phyloP scores from a whole-genome alignment of 1,139 yeast genomes.

The Protomyces lactucae-debilis region DNA sequence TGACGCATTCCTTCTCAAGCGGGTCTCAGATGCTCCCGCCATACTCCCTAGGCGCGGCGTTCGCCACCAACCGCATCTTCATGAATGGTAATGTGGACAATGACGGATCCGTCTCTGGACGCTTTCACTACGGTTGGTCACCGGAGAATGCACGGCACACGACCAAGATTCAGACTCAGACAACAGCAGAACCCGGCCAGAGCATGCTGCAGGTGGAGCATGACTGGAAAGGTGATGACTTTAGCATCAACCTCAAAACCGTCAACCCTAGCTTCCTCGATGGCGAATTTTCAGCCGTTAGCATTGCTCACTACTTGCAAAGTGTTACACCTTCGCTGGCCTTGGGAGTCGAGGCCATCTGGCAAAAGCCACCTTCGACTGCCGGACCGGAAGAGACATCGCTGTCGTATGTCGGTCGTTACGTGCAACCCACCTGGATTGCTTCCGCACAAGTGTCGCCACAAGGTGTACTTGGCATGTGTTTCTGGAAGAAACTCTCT shows the following conservation, averaged over 20 bases:
- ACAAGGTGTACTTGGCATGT: constrained; percentile 55
- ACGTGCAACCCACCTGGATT: constrained; percentile 82
- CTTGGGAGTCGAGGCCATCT: constrained; percentile 88
- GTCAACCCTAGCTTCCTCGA: constrained; percentile 78
- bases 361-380: constrained; percentile 65
- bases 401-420: constrained; percentile 85
- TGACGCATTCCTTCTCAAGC: constrained; percentile 85
- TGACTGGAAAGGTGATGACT: constrained; percentile 86
- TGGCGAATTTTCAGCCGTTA: constrained; percentile 74
- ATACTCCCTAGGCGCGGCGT: constrained; percentile 85
- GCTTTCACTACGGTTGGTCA: constrained; percentile 84
- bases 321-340: constrained; percentile 77
- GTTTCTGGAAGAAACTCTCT: constrained; percentile 90
- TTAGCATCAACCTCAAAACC: constrained; percentile 80
- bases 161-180: constrained; percentile 82
- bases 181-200: constrained; percentile 60
- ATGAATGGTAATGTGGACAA: constrained; percentile 30
- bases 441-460: constrained; percentile 69
- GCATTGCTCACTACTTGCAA: constrained; percentile 86
- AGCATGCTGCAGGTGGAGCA: constrained; percentile 97
- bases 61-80: constrained; percentile 59
- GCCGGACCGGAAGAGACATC: constrained; percentile 86
- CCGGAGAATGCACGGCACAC: constrained; percentile 54
- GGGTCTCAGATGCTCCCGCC: constrained; percentile 82
- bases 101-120: constrained; percentile 78